Base-by-base conservation (phyloP, 495 filamentous ascomycete genomes). In the Talaromyces adpressus region DNA sequence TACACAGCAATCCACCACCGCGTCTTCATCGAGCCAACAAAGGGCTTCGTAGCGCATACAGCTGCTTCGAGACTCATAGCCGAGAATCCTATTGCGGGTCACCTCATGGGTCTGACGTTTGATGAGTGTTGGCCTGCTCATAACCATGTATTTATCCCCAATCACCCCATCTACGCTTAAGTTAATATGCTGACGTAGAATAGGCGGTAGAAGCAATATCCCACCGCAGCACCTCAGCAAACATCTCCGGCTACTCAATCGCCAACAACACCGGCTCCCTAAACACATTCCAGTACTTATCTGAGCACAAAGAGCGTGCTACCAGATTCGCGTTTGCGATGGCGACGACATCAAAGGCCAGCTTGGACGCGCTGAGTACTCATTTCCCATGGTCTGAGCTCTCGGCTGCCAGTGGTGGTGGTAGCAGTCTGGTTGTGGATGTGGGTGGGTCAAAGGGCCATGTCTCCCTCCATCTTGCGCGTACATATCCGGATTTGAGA, bases 271-370 rank as follows among this genome's bases (percentile, higher is more conserved):
- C 60, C n/a, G 23, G 23, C 8, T 3, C 45, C 0, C 45, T 62
- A 22, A 62, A 62, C 60, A 62, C 60, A 32, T 62, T 62, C 45
- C 45, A 62, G 34, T 62, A 29, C n/a, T 25, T 62, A 9, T 53
- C 45, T 4, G 7, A 36, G 5, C 39, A 62, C 30, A 25, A 25
- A 30, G 41, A 47, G 16, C 73, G 78, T 8, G 80, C 82, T 6
- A 71, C 74, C 29, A 73, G 80, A 57, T 81, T 86, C 70, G 82
- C 75, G 2, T 68, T 71, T 11, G 81, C 83, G 22, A 86, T 87
- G 84, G 66, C 64, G 7, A 73, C 73, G 25, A 69, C 83, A 16
- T 78, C 77, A 18, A 74, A 74, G 59, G 79, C 73, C 30, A 52
- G 62, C 20, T 80, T 80, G 66, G 78, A 82, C 63, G 77, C 83